phyloP scores from a whole-genome alignment of 495 filamentous ascomycete genomes.

The Amniculicola lignicola region DNA sequence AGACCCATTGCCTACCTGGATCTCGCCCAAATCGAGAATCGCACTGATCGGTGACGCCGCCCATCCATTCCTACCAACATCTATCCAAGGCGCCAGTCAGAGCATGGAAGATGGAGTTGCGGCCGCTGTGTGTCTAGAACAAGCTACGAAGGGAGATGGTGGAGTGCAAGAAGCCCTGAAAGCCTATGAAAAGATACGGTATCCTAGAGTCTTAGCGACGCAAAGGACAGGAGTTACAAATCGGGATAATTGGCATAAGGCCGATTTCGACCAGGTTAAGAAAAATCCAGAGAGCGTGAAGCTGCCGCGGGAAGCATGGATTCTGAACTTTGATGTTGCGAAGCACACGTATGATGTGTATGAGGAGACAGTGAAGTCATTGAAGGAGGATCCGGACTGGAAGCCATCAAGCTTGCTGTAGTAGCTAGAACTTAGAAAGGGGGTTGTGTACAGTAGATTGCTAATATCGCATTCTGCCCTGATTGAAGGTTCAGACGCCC shows the following conservation, averaged over 20 bases:
- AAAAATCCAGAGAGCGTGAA: constrained; percentile 40
- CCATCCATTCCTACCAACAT: constrained; percentile 42
- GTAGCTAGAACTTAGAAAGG: no score
- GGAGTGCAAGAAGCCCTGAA: constrained; percentile 28
- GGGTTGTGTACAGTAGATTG: no score
- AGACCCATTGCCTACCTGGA: constrained; percentile 40
- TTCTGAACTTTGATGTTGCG: constrained; percentile 39
- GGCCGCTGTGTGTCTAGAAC: constrained; percentile 37
- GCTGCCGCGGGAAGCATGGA: constrained; percentile 37
- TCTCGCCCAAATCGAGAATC: constrained; percentile 34
- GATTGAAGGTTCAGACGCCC: no score
- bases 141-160: constrained; percentile 26
- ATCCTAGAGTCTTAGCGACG: constrained; percentile 34
- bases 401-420: constrained; percentile 10
- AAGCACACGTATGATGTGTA: constrained; percentile 37
- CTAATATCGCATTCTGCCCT: no score
- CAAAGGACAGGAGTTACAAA: constrained; percentile 40
- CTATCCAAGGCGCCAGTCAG: constrained; percentile 40
- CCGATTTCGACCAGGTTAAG: constrained; percentile 41
- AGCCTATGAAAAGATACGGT: constrained; percentile 40
- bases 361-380: constrained; percentile 21
- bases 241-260: constrained; percentile 40
- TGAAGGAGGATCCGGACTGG: constrained; percentile 9
- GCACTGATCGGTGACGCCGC: constrained; percentile 41
- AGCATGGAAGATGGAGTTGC: constrained; percentile 43